Evolutionary conservation across 371 early-diverging fungal species (phyloP), one percentile per base, ranked within the genome.

Genomic region (Mucor saturninus): DNA sequence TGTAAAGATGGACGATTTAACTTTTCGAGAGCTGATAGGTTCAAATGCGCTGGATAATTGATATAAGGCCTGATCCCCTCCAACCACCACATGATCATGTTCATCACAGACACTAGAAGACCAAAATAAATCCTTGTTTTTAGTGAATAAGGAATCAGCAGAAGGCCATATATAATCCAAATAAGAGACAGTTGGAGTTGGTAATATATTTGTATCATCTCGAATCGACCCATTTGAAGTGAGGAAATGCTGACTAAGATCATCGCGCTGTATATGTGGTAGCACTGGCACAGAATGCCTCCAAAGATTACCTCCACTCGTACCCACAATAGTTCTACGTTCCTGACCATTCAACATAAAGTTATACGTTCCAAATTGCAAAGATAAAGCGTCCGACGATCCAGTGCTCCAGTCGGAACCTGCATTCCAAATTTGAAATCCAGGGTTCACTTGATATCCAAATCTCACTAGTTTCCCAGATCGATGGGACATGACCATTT

Each of bases 381-480:
- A 29, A 11, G 50, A 30, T 9, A 21, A 30, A 28, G 31, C 50
- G 10, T 50, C 21, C 15, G 10, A 6, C 5, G 29, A 21, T 13
- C 13, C 50, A 29, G 11, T 50, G 15, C 21, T 31, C 48, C 45
- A 31, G 2, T 45, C 35, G 5, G 28, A 32, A 11, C 51, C 30
- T n/a, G 48, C 49, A 10, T 62, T 54, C 74, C 73, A 73, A 31
- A 69, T 15, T 10, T 64, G 59, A 50, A 73, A 76, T 2, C 52
- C 59, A 46, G 77, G 77, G 8, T 66, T 61, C 6, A 68, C 42
- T 53, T 69, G 72, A 40, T 76, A 76, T 38, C 72, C 74, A 61
- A 58, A 75, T n/a, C 50, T 7, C 3, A 2, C 21, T 10, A 50
- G 21, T 11, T 30, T 10, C 13, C 50, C 50, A 30, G 31, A 4